phyloP scores from a whole-genome alignment of 495 filamentous ascomycete species.

The Neurospora sublineolata region DNA sequence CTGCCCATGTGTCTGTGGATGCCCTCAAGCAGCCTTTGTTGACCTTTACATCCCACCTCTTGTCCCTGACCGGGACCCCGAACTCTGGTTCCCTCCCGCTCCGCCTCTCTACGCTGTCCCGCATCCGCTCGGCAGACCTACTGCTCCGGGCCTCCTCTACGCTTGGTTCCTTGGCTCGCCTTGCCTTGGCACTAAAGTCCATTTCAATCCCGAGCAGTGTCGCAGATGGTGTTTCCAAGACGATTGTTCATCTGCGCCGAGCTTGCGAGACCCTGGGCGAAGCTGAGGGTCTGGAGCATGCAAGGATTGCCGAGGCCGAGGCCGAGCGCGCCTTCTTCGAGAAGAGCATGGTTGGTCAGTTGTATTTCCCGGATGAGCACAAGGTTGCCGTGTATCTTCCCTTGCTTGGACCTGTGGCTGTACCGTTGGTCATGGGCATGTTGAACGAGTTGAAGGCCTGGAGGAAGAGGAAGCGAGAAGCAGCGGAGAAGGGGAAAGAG shows the following conservation, averaged over 20 bases:
- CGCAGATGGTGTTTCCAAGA: constrained; percentile 70
- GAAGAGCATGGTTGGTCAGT: constrained; percentile 96
- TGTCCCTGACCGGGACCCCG: constrained; percentile 80
- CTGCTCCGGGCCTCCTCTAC: constrained; percentile 86
- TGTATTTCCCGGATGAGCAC: constrained; percentile 96
- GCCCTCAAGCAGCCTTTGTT: constrained; percentile 68
- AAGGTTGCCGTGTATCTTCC: constrained; percentile 97
- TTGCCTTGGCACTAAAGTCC: constrained; percentile 72
- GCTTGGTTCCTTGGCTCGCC: constrained; percentile 79
- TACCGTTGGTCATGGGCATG: constrained; percentile 73
- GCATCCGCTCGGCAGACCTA: constrained; percentile 75
- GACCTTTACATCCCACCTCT: constrained; percentile 84
- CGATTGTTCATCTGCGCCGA: constrained; percentile 59
- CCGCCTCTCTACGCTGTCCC: constrained; percentile 69
- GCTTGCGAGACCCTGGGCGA: constrained; percentile 64
- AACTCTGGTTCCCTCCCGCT: constrained; percentile 69
- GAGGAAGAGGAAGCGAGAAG: constrained; percentile 31
- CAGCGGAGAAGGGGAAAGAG: constrained; percentile 13
- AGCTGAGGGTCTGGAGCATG: constrained; percentile 53
- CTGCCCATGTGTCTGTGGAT: constrained; percentile 27
- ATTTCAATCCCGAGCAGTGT: constrained; percentile 85
- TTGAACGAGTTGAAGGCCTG: constrained; percentile 65
- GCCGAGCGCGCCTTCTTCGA: constrained; percentile 96
- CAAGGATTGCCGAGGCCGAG: constrained; percentile 72
- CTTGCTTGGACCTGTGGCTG: constrained; percentile 80